These are phyloP conservation scores for Volvariella surrecta DNA, from an alignment of 1,284 basidiomycete species.

Conservation along the genomic window DNA sequence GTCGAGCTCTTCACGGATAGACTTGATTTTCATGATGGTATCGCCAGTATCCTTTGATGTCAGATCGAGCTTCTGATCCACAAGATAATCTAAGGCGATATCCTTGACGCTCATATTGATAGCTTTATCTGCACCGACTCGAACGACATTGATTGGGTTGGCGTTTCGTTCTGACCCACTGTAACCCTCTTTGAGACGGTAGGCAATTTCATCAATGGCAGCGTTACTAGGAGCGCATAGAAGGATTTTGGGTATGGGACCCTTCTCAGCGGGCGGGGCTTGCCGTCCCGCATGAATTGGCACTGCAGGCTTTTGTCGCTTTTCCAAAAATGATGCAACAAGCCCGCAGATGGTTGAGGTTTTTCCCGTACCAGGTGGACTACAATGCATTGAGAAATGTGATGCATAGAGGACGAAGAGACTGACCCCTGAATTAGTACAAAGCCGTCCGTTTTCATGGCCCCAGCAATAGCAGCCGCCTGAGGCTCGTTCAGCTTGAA, in stretches of 20 bases:
- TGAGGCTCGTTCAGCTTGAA: constrained; percentile 92
- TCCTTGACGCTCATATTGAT: constrained; percentile 84
- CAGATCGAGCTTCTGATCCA: constrained; percentile 70
- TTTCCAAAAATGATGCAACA: constrained; percentile 77
- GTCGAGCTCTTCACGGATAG: constrained; percentile 63
- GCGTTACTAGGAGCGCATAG: constrained; percentile 98
- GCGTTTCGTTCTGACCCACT: constrained; percentile 48
- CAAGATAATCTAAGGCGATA: constrained; percentile 80
- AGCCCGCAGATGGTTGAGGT: constrained; percentile 97
- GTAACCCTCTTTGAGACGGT: constrained; percentile 77
- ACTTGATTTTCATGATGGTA: constrained; percentile 33
- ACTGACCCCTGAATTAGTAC: constrained; percentile 90
- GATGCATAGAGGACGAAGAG: constrained; percentile 8
- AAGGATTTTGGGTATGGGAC: constrained; percentile 68
- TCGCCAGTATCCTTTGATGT: constrained; percentile 10
- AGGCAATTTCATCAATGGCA: constrained; percentile 94
- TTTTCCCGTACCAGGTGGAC: constrained; percentile 97
- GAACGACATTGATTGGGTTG: constrained; percentile 73
- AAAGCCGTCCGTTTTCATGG: constrained; percentile 75
- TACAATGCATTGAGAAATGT: constrained; percentile 21
- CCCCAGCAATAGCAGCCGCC: constrained; percentile 80
- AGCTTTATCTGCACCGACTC: constrained; percentile 75
- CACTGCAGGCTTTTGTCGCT: constrained; percentile 40
- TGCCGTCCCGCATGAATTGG: constrained; percentile 38
- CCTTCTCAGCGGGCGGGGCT: constrained; percentile 29